Base-by-base conservation (phyloP, 2,329 filamentous ascomycete species). In the Blastomyces percursus region DNA sequence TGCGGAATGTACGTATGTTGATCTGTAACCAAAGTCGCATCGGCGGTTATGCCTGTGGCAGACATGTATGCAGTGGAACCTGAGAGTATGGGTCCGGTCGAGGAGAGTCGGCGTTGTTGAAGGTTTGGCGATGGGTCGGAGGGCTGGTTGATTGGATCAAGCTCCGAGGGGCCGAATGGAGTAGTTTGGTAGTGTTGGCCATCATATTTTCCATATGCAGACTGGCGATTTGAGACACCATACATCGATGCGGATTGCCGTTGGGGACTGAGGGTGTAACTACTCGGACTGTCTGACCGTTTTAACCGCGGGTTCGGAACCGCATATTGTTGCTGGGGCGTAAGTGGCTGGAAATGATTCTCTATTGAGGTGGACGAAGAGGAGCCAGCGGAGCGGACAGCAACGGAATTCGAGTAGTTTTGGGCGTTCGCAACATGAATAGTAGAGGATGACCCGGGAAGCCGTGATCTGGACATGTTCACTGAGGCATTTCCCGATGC, bases 311-410 rank as follows among this genome's bases (percentile, higher is more conserved):
- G 62, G n/a, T 72, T 69, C 2, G 72, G 62, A 19, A 61, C 62
- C 8, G 66, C 64, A 55, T 68, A 63, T 19, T 61, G 63, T 24
- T 66, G 65, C 11, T 72, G 72, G 12, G 71, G 67, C 12, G 67
- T 67, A 32, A 69, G 63, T 14, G 70, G 66, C 44, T 68, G 71
- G 56, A 71, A 74, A 38, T 66, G 67, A 2, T 68, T 59, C 6
- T 71, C 68, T 7, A 67, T 63, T 72, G 73, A 61, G 71, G 66
- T 59, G 69, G 75, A 64, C 72, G 71, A 52, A 74, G 75, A 42
- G 71, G 70, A 57, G 27, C 38, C 44, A 50, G 44, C 48, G 61
- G 63, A 48, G 55, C 42, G 60, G 58, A 59, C 50, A 55, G 48
- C 30, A 48, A 27, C 19, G 48, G 73, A n/a, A 67, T 66, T 61